Evolutionary conservation across 805 yeast species (phyloP), one percentile per base, ranked within the genome.

Genomic region (Ogataea methanolica): DNA sequence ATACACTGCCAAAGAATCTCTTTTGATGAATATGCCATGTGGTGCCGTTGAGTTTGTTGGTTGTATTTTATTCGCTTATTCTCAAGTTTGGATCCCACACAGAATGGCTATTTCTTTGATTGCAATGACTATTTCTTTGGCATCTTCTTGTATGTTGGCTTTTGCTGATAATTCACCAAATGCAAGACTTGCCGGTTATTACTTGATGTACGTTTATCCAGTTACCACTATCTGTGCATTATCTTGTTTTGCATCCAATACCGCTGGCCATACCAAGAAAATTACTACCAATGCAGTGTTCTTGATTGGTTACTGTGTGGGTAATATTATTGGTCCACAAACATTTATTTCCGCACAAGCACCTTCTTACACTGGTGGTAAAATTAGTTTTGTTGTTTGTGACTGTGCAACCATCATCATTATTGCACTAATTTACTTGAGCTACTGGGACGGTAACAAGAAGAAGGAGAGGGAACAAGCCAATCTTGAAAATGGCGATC

Each of bases 301-400:
- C 38, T 69, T 84, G 65, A 70, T 83, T 47, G 81, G 79, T 5
- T 85, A 82, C 58, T 80, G 87, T 43, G 75, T 77, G 38, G 87
- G 88, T 16, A 80, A 82, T 57, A 65, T 83, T 41, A 74, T 81
- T 44, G 90, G 90, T 5, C 88, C 91, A 6, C 88, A 83, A 62
- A 72, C 86, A 12, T 85, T 85, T 67, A 70, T 69, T 46, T 67
- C 74, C 1, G 56, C 64, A 6, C 78, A 82, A 44, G 80, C 78
- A 12, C 89, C 89, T 14, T 59, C 62, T 23, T 85, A 83, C 57
- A 65, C 61, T 7, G 76, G 78, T 33, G 85, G 83, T 3, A 79
- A 79, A 52, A 69, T 73, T 26, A 70, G 79, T 3, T 70, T 80
- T 60, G 73, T 79, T 47, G 75, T 70, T 11, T 70, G 78, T 35